Evolutionary conservation across 2,329 filamentous ascomycete species (phyloP).

Genomic region (Ambrosiella cleistominuta): DNA sequence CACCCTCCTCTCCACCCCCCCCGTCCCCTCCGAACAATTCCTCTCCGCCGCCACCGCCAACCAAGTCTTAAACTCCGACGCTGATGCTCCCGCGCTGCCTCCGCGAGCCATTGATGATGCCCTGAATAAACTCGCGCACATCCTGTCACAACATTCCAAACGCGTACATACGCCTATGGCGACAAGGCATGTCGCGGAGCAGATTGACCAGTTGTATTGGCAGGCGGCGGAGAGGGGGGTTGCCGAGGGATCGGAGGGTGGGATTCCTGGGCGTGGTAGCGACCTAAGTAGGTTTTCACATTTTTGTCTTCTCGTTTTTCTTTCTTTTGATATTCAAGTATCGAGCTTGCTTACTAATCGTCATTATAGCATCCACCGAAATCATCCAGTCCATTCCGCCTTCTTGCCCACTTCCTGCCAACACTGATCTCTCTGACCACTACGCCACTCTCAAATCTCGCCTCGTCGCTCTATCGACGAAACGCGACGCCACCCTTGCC

Average conservation of each 20-base stretch:
- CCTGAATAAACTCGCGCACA: constrained; percentile 40
- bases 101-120: constrained; percentile 38
- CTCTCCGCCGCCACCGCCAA: constrained; percentile 25
- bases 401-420: background rate
- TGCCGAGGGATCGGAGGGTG: constrained; percentile 20
- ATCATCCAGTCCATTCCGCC: background rate
- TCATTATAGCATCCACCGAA: background rate
- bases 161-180: constrained; percentile 51
- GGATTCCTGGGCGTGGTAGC: constrained; percentile 22
- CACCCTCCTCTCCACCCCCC: constrained; percentile 41
- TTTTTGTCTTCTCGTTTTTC: background rate
- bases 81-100: constrained; percentile 21
- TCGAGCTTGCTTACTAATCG: background rate
- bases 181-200: constrained; percentile 53
- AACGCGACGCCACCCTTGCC: constrained; percentile 20
- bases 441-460: constrained; percentile 21
- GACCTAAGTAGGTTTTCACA: constrained; percentile 26
- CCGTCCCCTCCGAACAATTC: constrained; percentile 28
- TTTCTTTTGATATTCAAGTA: background rate
- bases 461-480: constrained; percentile 28
- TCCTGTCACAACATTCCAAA: constrained; percentile 45
- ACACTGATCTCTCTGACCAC: background rate
- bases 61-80: constrained; percentile 20
- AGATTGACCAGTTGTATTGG: constrained; percentile 50
- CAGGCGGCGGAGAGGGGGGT: constrained; percentile 25